These are phyloP conservation scores for Kwoniella botswanensis DNA, from an alignment of 768 basidiomycete genomes.

Conservation along the genomic window DNA sequence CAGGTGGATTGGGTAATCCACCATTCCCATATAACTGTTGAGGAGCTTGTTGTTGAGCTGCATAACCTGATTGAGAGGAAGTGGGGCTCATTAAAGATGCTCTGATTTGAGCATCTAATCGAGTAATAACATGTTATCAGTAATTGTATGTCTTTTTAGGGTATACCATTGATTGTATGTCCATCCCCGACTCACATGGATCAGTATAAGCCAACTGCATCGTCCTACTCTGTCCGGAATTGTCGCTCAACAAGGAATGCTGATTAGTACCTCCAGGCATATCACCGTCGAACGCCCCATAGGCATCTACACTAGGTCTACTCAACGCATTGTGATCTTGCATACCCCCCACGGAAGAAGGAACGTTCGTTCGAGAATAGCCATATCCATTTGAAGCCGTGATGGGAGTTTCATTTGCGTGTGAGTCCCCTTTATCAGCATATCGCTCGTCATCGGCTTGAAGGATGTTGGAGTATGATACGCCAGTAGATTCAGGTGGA, in stretches of 20 bases:
- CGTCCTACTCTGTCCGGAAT: conserved; percentile 73
- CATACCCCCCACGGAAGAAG: not conserved
- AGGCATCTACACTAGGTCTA: conserved; percentile 74
- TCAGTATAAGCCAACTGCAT: conserved; percentile 71
- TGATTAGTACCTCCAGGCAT: conserved; percentile 71
- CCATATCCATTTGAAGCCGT: conserved; percentile 6
- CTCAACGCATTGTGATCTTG: conserved; percentile 9
- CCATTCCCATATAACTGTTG: conserved; percentile 26
- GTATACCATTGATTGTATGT: not conserved
- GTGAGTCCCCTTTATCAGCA: conserved; percentile 41
- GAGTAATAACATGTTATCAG: conserved; percentile 1
- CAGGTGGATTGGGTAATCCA: conserved; percentile 36
- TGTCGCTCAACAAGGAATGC: conserved; percentile 58
- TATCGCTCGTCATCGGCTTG: conserved; percentile 33
- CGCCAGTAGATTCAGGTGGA: conserved; percentile 61
- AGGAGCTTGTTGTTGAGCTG: conserved; percentile 13
- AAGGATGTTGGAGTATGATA: conserved; percentile 34
- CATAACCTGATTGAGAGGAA: conserved; percentile 21
- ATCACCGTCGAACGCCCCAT: conserved; percentile 89
- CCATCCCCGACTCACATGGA: conserved; percentile 44
- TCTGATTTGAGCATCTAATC: conserved; percentile 42
- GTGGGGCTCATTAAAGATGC: conserved; percentile 33
- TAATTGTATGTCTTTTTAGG: too few species aligned
- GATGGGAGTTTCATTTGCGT: not conserved
- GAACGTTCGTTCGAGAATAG: not conserved